Base-by-base conservation (phyloP, 768 basidiomycete species). In the Rhodotorula kratochvilovae region DNA sequence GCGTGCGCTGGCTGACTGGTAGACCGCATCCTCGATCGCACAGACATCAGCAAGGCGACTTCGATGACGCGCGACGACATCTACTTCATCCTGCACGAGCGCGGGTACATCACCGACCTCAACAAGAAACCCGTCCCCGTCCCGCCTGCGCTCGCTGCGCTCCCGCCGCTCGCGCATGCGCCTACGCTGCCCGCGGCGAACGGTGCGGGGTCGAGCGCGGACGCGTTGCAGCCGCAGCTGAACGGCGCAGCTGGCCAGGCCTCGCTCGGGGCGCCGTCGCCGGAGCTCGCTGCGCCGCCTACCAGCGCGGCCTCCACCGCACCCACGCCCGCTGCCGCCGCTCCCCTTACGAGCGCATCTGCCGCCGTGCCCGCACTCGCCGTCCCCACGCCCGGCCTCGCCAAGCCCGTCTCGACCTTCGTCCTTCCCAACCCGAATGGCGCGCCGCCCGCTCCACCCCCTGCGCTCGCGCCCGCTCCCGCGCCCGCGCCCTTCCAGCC, bases 31-130 rank as follows among this genome's bases (percentile, higher is more conserved):
- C 16, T 46, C 16, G 19, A 6, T 5, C 19, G 3, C 25, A 60
- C 77, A 80, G 95, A 92, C 77, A 92, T 97, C 79, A 88, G 89
- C 79, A 80, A 82, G 43, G 88, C 87, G 7, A 98, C 94, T 0
- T 88, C 90, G 2, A 93, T 99, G 88, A 96, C 90, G 5, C 79
- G 88, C 54, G 92, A 95, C 80, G 96, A 99, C 78, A 85, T 92
- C 62, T 88, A 86, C 79, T 83, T 85, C 69, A 89, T 88, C 3
- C 86, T 99, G 39, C 80, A 80, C 7, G 87, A 89, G 57, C 87
- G 89, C 76, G 83, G 85, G 72, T 90, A 93, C 87, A 90, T 99
- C 64, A 83, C 65, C 75, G 60, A 76, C 71, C 57, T 74, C 70
- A 39, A 57, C 15, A 39, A 36, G 57, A 15, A 65, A 8, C 35